Conservation (phyloP, 257 asterid species). For the Solanum corneliomulleri region DNA sequence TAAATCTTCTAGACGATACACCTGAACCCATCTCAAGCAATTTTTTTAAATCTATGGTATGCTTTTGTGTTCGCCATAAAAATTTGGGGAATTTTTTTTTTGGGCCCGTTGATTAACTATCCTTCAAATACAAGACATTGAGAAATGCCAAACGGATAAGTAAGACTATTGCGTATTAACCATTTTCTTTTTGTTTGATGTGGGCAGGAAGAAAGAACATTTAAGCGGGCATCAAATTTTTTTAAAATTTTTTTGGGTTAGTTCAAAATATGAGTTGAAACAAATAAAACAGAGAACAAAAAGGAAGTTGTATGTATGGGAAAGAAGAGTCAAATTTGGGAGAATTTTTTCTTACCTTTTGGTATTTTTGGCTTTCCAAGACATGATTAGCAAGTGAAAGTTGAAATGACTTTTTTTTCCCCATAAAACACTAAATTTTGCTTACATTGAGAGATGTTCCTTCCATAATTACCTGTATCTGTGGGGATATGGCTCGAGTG, state of each 20-base stretch:
- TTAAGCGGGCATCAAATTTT: not conserved
- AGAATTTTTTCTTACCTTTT: not conserved
- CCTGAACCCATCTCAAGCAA: not conserved
- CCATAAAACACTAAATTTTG: not conserved
- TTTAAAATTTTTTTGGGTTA: not conserved
- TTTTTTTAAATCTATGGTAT: too few relatives aligned
- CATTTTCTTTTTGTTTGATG: not conserved
- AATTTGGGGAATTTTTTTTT: too few relatives aligned
- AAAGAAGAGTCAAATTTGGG: too few relatives aligned
- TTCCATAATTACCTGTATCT: slow-evolving; percentile 1
- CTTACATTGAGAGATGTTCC: not conserved
- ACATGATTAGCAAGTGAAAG: not conserved
- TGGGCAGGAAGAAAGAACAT: not conserved
- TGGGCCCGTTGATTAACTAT: too few relatives aligned
- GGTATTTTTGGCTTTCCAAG: not conserved
- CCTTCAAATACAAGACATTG: too few relatives aligned
- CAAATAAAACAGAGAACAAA: too few relatives aligned
- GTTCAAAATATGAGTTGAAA: too few relatives aligned
- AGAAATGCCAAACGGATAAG: too few relatives aligned
- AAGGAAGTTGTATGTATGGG: too few relatives aligned
- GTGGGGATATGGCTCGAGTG: not conserved
- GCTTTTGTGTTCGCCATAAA: not conserved
- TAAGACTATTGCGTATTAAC: not conserved
- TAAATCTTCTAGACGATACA: too few relatives aligned
- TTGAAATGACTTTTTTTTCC: not conserved